Percentiles rank a stretch among this genome's conserved stretches.
These are phyloP conservation scores for Carnegiea gigantea DNA, from an alignment of 179 eudicot genomes.

Conservation along the genomic window DNA sequence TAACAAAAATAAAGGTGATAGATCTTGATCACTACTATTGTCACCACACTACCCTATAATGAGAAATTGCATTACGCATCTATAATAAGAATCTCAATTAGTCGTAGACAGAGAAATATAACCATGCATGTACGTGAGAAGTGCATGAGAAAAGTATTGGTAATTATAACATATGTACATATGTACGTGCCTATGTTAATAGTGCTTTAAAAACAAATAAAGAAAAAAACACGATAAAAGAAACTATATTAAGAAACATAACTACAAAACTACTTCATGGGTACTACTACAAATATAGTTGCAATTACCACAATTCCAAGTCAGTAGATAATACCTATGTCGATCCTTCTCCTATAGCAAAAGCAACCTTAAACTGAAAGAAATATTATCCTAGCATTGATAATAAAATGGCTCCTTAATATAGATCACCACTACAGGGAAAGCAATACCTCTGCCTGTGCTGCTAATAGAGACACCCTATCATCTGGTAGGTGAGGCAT, in stretches of 20 bases:
- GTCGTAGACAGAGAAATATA: too few species aligned
- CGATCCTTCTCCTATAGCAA: background rate
- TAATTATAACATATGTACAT: background rate
- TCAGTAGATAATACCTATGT: background rate
- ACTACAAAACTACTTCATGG: background rate
- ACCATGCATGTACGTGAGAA: too few species aligned
- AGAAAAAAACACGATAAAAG: background rate
- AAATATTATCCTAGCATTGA: too few species aligned
- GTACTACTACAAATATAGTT: background rate
- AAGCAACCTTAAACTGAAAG: too few species aligned
- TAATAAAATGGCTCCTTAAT: slow-evolving; percentile 7
- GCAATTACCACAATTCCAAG: background rate
- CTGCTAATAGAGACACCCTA: slow-evolving; percentile 9
- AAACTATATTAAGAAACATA: background rate
- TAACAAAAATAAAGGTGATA: too few species aligned
- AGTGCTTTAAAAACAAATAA: background rate
- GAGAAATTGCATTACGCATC: too few species aligned
- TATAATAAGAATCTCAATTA: too few species aligned
- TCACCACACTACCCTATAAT: too few species aligned
- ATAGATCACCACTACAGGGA: background rate
- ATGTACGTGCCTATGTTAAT: background rate
- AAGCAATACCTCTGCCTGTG: background rate
- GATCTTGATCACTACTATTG: too few species aligned
- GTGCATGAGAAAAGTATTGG: background rate
- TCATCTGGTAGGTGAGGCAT: slow-evolving; percentile 13